Evolutionary conservation across 345 rosid species (phyloP), one percentile per base, ranked within the genome.

Genomic region (Populus alba): DNA sequence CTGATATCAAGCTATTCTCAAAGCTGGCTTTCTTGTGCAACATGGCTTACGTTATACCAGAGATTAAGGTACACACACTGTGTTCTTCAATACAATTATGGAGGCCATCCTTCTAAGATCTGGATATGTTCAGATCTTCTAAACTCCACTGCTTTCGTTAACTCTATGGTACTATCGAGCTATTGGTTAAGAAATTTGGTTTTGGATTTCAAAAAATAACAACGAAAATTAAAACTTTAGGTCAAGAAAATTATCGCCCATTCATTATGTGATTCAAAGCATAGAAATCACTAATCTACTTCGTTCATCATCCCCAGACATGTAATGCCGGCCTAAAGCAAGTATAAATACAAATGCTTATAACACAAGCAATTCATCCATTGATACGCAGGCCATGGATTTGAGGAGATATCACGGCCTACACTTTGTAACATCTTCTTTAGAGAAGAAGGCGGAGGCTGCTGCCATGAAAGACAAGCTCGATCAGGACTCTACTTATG

Each of bases 11-110:
- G 85, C 85, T 75, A 57, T 86, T 91, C 85, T 91, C 98, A 51
- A 92, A 88, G 80, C 87, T 93, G 47, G 98, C 97, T 71, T 93
- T 91, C 86, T 79, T 93, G 76, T 87, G 92, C 87, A 95, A 92
- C 85, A 85, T 92, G 83, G 97, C 99, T 47, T 95, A 93, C 85
- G 92, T 86, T 75, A 93, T 95, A 80, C 89, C 90, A 1, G 86
- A 84, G 11, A 87, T 92, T 74, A 87, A 88, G 90, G 92, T 90
- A 85, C 38, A 77, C 57, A 29, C 23, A 45, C 63, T 61, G 13
- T 57, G 6, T 25, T 70, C 59, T 62, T 39, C 35, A 1, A 25
- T 1, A n/a, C 66, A 15, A 20, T 4, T 8, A 39, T 4, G 3
- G 4, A 18, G 41, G 9, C 31, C 20, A 38, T 65, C 68, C 39